Percentiles rank a stretch among this genome's conserved stretches.
Conservation (phyloP, 805 yeast genomes). For the Candida dendrica region DNA sequence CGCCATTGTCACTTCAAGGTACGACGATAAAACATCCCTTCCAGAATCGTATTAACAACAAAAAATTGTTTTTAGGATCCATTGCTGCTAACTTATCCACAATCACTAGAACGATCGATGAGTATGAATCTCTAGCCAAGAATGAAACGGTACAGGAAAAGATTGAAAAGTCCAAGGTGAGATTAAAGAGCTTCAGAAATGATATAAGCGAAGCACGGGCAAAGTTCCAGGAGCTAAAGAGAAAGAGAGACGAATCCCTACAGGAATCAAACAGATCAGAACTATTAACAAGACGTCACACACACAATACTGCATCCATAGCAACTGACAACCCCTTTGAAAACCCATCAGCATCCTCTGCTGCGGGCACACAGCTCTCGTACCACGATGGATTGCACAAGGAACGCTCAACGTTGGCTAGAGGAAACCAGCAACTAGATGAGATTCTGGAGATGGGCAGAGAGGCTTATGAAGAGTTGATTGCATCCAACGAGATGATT, state of each 20-base stretch:
- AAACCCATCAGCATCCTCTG: not conserved
- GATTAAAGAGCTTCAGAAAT: conserved; percentile 50
- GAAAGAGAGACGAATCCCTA: conserved; percentile 24
- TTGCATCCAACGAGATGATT: conserved; percentile 74
- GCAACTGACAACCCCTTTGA: conserved; percentile 16
- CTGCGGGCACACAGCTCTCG: conserved; percentile 25
- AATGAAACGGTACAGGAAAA: conserved; percentile 53
- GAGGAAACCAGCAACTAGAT: conserved; percentile 79
- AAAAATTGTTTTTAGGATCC: conserved; percentile 42
- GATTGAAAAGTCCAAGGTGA: conserved; percentile 48
- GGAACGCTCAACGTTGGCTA: conserved; percentile 55
- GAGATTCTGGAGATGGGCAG: conserved; percentile 88
- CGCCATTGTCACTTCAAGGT: conserved; percentile 73
- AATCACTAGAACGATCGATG: conserved; percentile 67
- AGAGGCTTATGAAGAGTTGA: conserved; percentile 75
- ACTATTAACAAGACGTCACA: conserved; percentile 33
- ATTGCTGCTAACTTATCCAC: conserved; percentile 76
- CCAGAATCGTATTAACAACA: too few relatives aligned
- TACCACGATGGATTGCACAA: conserved; percentile 60
- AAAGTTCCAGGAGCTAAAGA: conserved; percentile 29
- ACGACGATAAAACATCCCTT: too few relatives aligned
- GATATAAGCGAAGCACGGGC: conserved; percentile 25
- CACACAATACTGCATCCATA: not conserved
- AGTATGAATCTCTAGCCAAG: conserved; percentile 48
- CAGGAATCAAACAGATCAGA: conserved; percentile 38